Base-by-base conservation (phyloP, 2,329 filamentous ascomycete genomes). In the Alternaria panax region DNA sequence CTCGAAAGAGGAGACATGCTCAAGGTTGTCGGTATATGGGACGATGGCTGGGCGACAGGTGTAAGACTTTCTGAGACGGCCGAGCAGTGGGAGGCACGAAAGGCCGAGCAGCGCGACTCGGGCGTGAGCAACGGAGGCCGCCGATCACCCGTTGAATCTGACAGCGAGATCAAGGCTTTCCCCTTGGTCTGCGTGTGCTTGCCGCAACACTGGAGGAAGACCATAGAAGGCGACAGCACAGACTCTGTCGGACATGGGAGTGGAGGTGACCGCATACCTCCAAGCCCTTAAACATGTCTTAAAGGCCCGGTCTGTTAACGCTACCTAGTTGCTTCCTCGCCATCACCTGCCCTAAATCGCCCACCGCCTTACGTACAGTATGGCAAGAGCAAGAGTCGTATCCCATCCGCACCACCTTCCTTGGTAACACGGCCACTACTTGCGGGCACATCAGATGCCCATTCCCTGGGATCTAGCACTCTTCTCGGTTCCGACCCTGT, bases 21-120 rank as follows among this genome's bases (percentile, higher is more conserved):
- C 73, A 98, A 97, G 81, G 90, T 99, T 14, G 90, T 98, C 30
- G 95, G 95, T 63, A 99, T 99, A 67, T 99, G 95, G 95, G 95
- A 99, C 73, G 95, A 99, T 76, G 95, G 95, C 46, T 99, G 95
- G 95, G 95, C 95, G 11, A 99, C 95, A 1, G 95, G 95, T 70
- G 86, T 97, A 55, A 85, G 96, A 74, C 82, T 96, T 56, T 85
- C 90, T 54, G 92, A 96, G 70, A 86, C 88, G 55, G 93, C 93
- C 2, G 94, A 98, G 62, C 92, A 97, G 65, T 97, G 92, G 88
- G 92, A 96, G 69, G 85, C 86, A 42, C 86, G 90, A 64, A 87
- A 88, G 70, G 89, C 91, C 71, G 82, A 88, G 32, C 93, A 96
- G 74, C 88, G 95, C 62, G 95, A 99, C 79, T 98, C 94, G 71